Evolutionary conservation across 805 yeast genomes (phyloP).

Genomic region (Cyberlindnera saturnus): DNA sequence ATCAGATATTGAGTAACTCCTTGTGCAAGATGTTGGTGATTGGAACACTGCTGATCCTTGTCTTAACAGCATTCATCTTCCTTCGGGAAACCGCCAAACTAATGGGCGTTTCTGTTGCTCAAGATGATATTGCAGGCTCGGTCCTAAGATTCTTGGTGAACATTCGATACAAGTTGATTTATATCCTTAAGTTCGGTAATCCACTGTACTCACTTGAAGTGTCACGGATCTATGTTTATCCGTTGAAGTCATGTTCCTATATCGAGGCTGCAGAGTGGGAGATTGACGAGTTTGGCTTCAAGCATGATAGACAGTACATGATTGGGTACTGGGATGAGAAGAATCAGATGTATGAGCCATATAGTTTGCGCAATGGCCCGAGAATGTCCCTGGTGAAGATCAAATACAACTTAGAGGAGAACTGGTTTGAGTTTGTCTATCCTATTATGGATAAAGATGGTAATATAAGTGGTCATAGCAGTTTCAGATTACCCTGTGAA

Average conservation of each 20-base stretch:
- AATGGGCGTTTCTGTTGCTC: conserved; percentile 3
- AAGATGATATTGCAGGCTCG: not conserved
- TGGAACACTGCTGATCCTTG: not conserved
- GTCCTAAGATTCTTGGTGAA: conserved; percentile 6
- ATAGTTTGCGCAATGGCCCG: conserved; percentile 13
- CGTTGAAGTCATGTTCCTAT: conserved; percentile 15
- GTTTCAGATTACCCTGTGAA: conserved; percentile 17
- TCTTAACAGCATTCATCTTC: conserved; percentile 2
- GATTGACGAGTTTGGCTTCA: conserved; percentile 18
- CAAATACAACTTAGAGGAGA: conserved; percentile 10
- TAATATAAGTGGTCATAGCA: not conserved
- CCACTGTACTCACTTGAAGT: conserved; percentile 8
- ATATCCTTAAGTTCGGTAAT: conserved; percentile 3
- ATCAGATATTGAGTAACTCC: not conserved
- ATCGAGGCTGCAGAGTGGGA: conserved; percentile 12
- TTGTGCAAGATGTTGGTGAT: conserved; percentile 1
- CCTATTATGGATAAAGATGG: conserved; percentile 10
- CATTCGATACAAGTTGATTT: conserved; percentile 9
- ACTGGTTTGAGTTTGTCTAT: conserved; percentile 17
- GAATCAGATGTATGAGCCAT: conserved; percentile 7
- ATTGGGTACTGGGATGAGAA: conserved; percentile 17
- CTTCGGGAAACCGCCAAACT: not conserved
- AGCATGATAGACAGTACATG: conserved; percentile 19
- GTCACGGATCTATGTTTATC: conserved; percentile 11
- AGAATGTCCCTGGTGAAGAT: conserved; percentile 13